phyloP scores from a whole-genome alignment of 805 yeast species.

The Candida pseudofarinosa region DNA sequence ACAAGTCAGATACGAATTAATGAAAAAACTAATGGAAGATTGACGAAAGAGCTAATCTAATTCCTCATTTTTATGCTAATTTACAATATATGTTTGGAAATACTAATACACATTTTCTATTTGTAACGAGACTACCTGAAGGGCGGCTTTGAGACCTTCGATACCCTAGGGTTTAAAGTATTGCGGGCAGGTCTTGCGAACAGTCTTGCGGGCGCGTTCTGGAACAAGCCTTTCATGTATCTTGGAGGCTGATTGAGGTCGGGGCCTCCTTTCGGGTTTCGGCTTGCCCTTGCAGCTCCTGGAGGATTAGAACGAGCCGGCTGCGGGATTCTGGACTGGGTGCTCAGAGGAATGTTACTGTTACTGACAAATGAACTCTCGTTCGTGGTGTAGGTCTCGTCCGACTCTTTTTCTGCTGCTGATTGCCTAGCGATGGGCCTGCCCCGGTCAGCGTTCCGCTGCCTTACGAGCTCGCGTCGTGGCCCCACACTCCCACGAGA shows the following conservation, averaged over 20 bases:
- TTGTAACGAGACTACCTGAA: conserved; percentile 11
- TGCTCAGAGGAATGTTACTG: conserved; percentile 9
- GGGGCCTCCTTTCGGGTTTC: conserved; percentile 19
- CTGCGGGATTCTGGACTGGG: conserved; percentile 17
- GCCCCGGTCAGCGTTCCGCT: not conserved
- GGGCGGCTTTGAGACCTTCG: conserved; percentile 12
- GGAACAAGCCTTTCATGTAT: conserved; percentile 37
- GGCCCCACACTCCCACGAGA: conserved; percentile 1
- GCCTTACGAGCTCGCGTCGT: not conserved
- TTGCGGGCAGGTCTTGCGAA: conserved; percentile 2
- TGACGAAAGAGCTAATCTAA: not conserved
- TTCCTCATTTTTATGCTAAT: not conserved
- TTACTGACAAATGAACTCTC: conserved; percentile 25
- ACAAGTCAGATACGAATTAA: conserved; percentile 39
- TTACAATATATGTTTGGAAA: not conserved
- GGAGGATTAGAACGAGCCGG: conserved; percentile 6
- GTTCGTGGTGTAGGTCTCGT: conserved; percentile 22
- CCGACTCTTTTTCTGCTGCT: conserved; percentile 7
- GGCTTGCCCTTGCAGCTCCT: not conserved
- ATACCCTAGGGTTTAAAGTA: conserved; percentile 2
- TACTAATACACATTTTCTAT: conserved; percentile 5
- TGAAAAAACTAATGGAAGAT: conserved; percentile 21
- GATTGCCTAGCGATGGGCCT: not conserved
- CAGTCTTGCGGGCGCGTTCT: conserved; percentile 8
- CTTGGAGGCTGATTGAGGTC: conserved; percentile 42